Evolutionary conservation across 768 basidiomycete genomes (phyloP).

Genomic region (Guyanaporus albipodus): DNA sequence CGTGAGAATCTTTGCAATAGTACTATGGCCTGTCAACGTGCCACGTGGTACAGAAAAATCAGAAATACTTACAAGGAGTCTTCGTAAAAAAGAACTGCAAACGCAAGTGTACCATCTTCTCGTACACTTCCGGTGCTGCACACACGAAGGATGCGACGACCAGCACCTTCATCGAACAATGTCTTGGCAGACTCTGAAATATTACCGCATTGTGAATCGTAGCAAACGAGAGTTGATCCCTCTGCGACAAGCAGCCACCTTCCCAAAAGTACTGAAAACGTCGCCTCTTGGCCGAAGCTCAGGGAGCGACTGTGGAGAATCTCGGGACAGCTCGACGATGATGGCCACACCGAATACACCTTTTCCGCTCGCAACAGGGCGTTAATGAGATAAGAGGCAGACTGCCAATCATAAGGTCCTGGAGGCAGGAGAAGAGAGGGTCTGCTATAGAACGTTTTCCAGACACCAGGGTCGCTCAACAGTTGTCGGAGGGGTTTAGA

Average conservation of each 20-base stretch:
- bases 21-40: conserved; percentile 2
- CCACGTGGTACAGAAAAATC: neutral
- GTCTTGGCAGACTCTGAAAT: neutral
- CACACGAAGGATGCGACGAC: conserved; percentile 2
- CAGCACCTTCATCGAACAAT: neutral
- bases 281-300: neutral
- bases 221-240: conserved; percentile 5
- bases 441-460: conserved; percentile 1
- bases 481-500: conserved; percentile 1
- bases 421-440: neutral
- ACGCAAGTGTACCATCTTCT: conserved; percentile 2
- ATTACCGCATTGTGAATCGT: conserved; percentile 2
- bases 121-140: neutral
- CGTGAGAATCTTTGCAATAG: conserved; percentile 3
- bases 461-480: conserved; percentile 5
- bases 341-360: conserved; percentile 4
- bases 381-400: conserved; percentile 2
- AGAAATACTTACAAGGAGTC: neutral
- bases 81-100: conserved; percentile 4
- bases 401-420: conserved; percentile 13
- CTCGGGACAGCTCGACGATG: neutral
- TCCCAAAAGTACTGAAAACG: conserved; percentile 3
- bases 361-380: conserved; percentile 3
- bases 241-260: conserved; percentile 10
- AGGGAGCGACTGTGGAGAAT: neutral